Base-by-base conservation (phyloP, 768 basidiomycete species). In the Russula virescens region DNA sequence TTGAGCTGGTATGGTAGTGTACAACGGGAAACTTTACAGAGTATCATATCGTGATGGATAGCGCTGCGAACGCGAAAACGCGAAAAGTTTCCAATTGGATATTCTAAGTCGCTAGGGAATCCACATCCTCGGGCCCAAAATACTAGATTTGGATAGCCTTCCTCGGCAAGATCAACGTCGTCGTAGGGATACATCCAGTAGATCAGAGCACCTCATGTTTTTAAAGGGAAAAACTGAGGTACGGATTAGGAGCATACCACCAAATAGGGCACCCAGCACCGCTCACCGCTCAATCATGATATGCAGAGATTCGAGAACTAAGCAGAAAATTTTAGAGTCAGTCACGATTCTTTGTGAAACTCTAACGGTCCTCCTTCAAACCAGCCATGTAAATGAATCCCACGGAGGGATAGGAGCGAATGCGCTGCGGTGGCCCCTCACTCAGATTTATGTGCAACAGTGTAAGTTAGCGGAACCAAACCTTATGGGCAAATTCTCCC, bases 401-500 rank as follows among this genome's bases (percentile, higher is more conserved):
- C 13, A 56, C 18, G 14, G 43, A 35, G 28, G 57, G 50, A 31
- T 31, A 47, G 21, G 28, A 54, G 14, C 31, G 25, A 50, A 46
- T 26, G 40, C 55, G 48, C 61, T 50, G 64, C 61, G 61, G 60
- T 64, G 64, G 64, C 64, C 68, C 60, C 66, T 68, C 66, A 68
- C 52, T 40, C 51, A 40, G 58, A 65, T 66, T 68, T 67, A 69
- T 65, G 65, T 64, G 68, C 58, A 64, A 62, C 10, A 58, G 63
- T 16, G 48, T 28, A 54, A 63, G 62, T 60, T 58, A 68, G 71
- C 74, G 74, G 74, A 72, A 73, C 71, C 74, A 75, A 75, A 74
- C 71, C 69, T 72, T 72, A 70, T 67, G 67, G 51, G 40, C n/a
- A 56, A n/a, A 63, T 59, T 60, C 62, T 23, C 14, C 55, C 49